These are phyloP conservation scores for Turritis glabra DNA, from an alignment of 345 rosid genomes.

Conservation along the genomic window DNA sequence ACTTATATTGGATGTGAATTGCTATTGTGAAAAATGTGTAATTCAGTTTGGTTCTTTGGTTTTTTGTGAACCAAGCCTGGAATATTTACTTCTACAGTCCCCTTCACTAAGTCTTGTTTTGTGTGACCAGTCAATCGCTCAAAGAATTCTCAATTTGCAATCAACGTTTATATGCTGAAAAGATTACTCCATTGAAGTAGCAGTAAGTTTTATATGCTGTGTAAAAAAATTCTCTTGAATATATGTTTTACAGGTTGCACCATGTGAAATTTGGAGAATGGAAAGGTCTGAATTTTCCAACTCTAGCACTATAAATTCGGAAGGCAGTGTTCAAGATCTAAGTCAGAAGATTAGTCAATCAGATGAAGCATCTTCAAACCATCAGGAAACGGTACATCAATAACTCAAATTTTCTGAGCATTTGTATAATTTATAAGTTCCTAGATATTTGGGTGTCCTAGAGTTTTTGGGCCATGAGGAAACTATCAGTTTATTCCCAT, in stretches of 20 bases:
- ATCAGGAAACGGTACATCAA: slow-evolving; percentile 55
- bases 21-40: neutral
- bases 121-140: neutral
- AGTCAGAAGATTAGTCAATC: slow-evolving; percentile 46
- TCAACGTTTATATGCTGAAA: neutral
- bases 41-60: neutral
- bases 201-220: neutral
- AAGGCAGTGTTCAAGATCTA: slow-evolving; percentile 49
- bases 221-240: neutral
- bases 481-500: neutral
- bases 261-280: slow-evolving; percentile 64
- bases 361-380: slow-evolving; percentile 43
- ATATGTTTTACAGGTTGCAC: slow-evolving; percentile 65
- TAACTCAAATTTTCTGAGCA: neutral
- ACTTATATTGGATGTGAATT: neutral
- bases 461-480: neutral
- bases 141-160: neutral
- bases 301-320: slow-evolving; percentile 39
- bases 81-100: neutral
- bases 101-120: neutral
- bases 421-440: neutral
- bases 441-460: neutral
- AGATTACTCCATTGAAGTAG: neutral
- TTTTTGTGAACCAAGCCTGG: neutral
- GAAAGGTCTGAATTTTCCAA: slow-evolving; percentile 61